Conservation (phyloP, 164 flowering plant genomes). For the grape (Vitis vinifera) region ASM3070453v1 NC_081817.1:5493501-5494000, state of each 20-base stretch:
- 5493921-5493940: no score
- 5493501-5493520: slow-evolving; percentile 60
- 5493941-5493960: no score
- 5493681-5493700: slow-evolving; percentile 67
- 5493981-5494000: neutral
- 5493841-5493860: neutral
- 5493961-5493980: neutral
- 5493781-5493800: slow-evolving; percentile 87
- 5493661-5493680: slow-evolving; percentile 92
- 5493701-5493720: slow-evolving; percentile 73
- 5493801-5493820: slow-evolving; percentile 21
- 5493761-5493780: slow-evolving; percentile 89
- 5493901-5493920: no score
- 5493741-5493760: slow-evolving; percentile 84
- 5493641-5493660: slow-evolving; percentile 97
- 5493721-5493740: slow-evolving; percentile 88
- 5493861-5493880: neutral
- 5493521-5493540: neutral
- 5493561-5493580: neutral
- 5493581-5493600: neutral
- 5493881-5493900: no score
- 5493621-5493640: neutral
- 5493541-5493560: neutral
- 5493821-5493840: neutral
- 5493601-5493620: neutral